A percentile compares a stretch with the other conserved stretches of the same genome.
phyloP scores from a whole-genome alignment of 805 yeast species.

The Candida takata region DNA sequence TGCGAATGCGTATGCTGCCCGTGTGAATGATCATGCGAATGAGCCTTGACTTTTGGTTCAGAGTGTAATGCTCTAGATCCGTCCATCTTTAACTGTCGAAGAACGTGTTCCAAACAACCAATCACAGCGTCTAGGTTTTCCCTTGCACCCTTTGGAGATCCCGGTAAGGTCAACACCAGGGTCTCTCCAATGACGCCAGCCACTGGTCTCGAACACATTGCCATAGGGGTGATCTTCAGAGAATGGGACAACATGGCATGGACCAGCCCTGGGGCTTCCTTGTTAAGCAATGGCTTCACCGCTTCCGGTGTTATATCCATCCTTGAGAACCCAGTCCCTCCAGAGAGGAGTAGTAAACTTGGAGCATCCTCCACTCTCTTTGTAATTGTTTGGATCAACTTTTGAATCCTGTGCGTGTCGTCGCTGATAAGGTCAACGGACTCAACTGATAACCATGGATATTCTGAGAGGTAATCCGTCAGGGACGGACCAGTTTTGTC shows the following conservation, averaged over 20 bases:
- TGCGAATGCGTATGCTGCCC: constrained; percentile 7
- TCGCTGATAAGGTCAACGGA: constrained; percentile 1
- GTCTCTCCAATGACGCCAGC: constrained; percentile 37
- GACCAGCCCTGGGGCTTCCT: constrained; percentile 42
- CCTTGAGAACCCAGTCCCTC: constrained; percentile 46
- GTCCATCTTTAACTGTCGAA: constrained; percentile 29
- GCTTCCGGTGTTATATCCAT: constrained; percentile 48
- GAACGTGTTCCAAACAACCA: constrained; percentile 36
- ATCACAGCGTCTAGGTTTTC: constrained; percentile 37
- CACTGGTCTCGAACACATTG: constrained; percentile 43
- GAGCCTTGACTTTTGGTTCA: not conserved
- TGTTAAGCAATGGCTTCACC: constrained; percentile 33
- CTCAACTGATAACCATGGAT: not conserved
- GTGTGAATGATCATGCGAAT: constrained; percentile 3
- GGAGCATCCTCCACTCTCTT: not conserved
- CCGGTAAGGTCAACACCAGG: constrained; percentile 42
- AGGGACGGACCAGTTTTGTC: constrained; percentile 5
- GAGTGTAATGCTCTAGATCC: constrained; percentile 36
- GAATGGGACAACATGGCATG: constrained; percentile 40
- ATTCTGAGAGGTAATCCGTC: not conserved
- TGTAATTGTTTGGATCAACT: constrained; percentile 1
- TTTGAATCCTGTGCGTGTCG: constrained; percentile 1
- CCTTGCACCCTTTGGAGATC: constrained; percentile 42
- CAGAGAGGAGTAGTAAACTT: constrained; percentile 36
- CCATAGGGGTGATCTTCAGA: constrained; percentile 38